A percentile compares a stretch with the other conserved stretches of the same genome.
Conservation (phyloP, 768 basidiomycete species). For the Tricholoma bakamatsutake region DNA sequence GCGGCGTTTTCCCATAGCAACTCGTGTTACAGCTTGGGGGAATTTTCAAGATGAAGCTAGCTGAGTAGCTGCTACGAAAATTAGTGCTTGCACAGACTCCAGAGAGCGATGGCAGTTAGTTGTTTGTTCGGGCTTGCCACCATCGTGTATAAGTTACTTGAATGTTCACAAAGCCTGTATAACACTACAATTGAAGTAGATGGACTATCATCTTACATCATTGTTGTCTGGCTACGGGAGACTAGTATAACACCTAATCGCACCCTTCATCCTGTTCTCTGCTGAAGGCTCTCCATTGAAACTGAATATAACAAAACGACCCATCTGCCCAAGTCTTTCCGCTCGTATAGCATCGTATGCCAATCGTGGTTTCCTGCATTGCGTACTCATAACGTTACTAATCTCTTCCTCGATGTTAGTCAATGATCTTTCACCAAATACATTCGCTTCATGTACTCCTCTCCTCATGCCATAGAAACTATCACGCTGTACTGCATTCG, state of each 20-base stretch:
- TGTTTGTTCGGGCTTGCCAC: background rate
- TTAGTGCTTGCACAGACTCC: background rate
- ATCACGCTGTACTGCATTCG: slow-evolving; percentile 25
- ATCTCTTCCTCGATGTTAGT: slow-evolving; percentile 27
- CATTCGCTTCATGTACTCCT: slow-evolving; percentile 22
- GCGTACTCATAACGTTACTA: too few relatives aligned
- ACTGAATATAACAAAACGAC: background rate
- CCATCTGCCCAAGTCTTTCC: slow-evolving; percentile 19
- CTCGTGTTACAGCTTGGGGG: background rate
- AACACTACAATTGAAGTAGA: slow-evolving; percentile 2
- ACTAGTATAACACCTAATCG: background rate
- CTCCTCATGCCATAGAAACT: slow-evolving; percentile 19
- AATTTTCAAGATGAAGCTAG: background rate
- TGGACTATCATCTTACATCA: too few relatives aligned
- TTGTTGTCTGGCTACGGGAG: too few relatives aligned
- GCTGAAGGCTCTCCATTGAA: slow-evolving; percentile 1
- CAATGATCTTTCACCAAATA: slow-evolving; percentile 18
- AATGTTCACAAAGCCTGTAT: background rate
- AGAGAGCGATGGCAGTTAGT: too few relatives aligned
- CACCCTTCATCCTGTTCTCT: background rate
- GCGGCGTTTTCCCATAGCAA: background rate
- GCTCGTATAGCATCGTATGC: slow-evolving; percentile 29
- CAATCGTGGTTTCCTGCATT: slow-evolving; percentile 26
- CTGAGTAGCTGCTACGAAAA: background rate
- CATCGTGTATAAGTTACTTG: too few relatives aligned